Evolutionary conservation across 169 alveolate species (phyloP), one percentile per base, ranked within the genome.

Genomic region (Plasmodium ovale): DNA sequence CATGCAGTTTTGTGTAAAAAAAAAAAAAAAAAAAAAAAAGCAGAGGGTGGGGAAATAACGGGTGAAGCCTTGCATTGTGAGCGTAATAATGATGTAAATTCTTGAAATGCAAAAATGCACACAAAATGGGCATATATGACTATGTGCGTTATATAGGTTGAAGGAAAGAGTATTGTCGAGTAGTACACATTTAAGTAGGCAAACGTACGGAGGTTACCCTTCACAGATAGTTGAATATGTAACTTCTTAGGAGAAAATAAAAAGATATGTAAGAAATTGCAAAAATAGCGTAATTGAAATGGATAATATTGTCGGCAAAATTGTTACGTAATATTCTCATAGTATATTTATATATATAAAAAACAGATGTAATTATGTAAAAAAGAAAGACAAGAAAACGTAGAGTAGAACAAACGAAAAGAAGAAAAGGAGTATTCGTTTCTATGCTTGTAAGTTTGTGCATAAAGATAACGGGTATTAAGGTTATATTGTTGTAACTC

Each of bases 311-410:
- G 35, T 51, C 58, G 10, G 56, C 19, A 82, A 82, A 82, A 82
- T 82, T 47, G 35, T 65, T 82, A 27, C 44, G 23, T 27, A 65
- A 82, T 21, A 71, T 44, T 35, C 59, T 56, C 14, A 56, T 82
- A 42, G 84, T 67, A 42, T 21, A 82, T 65, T 82, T 82, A 69
- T 82, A 71, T 14, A 82, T 82, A 65, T 82, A 82, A 65, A 67
- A 65, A 16, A 65, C 16, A 6, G 90, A 65, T 33, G 90, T 65
- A 29, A 19, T 10, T 21, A 82, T 65, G 39, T 82, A 82, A 69
- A 51, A 65, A 71, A 35, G 31, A 25, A 82, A 82, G 6, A 82
- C 27, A 14, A 82, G n/a, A 33, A 82, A 65, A 35, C 71, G 90
- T 2, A 54, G 3, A 54, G 19, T 4, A 19, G 29, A 23, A 1